phyloP scores from a whole-genome alignment of 106 monocot genomes.

The Apostasia shenzhenica region DNA sequence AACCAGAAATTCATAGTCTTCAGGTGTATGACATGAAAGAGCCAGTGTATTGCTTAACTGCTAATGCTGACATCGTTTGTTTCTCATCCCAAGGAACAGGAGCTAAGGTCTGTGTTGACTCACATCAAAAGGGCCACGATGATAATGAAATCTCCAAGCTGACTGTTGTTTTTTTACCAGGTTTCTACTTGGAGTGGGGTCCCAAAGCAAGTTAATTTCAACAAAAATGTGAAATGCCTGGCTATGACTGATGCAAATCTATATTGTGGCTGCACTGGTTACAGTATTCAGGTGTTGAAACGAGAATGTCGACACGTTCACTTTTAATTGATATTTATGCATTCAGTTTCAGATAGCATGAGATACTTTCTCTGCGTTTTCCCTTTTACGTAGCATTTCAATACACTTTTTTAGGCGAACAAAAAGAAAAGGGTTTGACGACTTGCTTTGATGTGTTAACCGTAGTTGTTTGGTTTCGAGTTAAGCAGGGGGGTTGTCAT shows the following conservation, averaged over 20 bases:
- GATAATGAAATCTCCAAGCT: neutral
- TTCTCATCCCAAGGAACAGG: conserved; percentile 49
- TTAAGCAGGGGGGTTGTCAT: too few relatives aligned
- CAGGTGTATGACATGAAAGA: conserved; percentile 50
- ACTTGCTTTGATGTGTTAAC: too few relatives aligned
- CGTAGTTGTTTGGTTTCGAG: too few relatives aligned
- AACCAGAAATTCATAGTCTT: conserved; percentile 24
- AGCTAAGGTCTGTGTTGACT: conserved; percentile 24
- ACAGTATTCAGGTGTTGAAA: conserved; percentile 37
- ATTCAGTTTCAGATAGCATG: too few relatives aligned
- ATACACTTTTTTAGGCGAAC: too few relatives aligned
- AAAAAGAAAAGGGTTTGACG: too few relatives aligned
- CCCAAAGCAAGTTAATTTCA: conserved; percentile 31
- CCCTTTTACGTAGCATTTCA: too few relatives aligned
- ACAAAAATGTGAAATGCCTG: conserved; percentile 41
- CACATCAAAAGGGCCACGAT: neutral
- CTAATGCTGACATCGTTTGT: conserved; percentile 17
- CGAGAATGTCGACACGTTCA: neutral
- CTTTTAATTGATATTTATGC: too few relatives aligned
- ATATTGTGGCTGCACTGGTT: conserved; percentile 47
- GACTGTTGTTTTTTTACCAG: conserved; percentile 6
- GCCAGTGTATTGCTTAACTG: conserved; percentile 24
- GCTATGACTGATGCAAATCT: conserved; percentile 27
- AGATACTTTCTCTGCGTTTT: too few relatives aligned
- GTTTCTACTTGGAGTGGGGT: conserved; percentile 23